These are phyloP conservation scores for Sporothrix humicola DNA, from an alignment of 2,329 filamentous ascomycete genomes.

Conservation along the genomic window DNA sequence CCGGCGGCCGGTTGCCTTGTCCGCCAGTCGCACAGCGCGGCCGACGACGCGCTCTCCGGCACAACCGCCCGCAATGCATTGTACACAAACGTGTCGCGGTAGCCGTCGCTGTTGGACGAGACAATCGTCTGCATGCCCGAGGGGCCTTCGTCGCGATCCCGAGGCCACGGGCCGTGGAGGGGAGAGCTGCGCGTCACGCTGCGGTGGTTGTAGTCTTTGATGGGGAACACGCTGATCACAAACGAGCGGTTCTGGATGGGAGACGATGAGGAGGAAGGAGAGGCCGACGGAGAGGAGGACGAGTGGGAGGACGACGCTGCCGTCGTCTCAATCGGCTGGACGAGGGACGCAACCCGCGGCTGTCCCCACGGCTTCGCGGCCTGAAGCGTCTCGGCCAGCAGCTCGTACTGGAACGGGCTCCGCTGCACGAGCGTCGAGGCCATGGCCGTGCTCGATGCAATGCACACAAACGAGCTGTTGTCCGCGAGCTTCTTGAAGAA, in stretches of 20 bases:
- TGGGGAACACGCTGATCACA: conserved; percentile 50
- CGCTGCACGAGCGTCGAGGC: conserved; percentile 49
- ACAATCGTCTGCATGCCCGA: conserved; percentile 23
- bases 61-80: conserved; percentile 49
- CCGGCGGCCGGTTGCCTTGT: conserved; percentile 34
- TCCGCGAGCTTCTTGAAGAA: conserved; percentile 58
- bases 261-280: not conserved
- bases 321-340: conserved; percentile 37
- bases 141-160: conserved; percentile 33
- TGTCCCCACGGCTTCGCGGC: conserved; percentile 36
- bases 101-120: conserved; percentile 35
- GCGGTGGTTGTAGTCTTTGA: conserved; percentile 50
- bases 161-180: conserved; percentile 53
- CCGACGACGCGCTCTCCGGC: conserved; percentile 47
- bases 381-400: conserved; percentile 44
- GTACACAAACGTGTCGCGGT: conserved; percentile 46
- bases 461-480: conserved; percentile 56
- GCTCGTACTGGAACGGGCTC: conserved; percentile 57
- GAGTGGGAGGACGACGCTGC: not conserved
- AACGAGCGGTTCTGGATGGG: conserved; percentile 47
- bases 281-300: not conserved
- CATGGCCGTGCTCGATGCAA: conserved; percentile 51
- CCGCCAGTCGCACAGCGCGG: conserved; percentile 54
- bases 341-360: conserved; percentile 35
- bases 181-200: conserved; percentile 46